phyloP scores from a whole-genome alignment of 2,329 filamentous ascomycete genomes.

The Pyrenophora tritici-repentis region DNA sequence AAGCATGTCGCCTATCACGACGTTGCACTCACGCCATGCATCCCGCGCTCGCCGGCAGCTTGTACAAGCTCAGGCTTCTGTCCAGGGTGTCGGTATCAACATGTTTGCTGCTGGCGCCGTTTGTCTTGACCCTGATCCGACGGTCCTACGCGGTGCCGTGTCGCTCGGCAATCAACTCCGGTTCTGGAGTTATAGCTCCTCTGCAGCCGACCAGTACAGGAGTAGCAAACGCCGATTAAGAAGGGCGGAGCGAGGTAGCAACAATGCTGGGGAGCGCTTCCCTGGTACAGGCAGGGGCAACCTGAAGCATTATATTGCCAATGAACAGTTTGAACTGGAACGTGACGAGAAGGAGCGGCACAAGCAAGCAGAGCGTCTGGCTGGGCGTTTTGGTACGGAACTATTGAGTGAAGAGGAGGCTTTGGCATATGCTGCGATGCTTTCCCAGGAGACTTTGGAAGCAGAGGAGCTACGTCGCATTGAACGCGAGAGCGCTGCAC shows the following conservation, averaged over 20 bases:
- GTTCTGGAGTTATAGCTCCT: conserved; percentile 94
- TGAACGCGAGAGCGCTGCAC: conserved; percentile 48
- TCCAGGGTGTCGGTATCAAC: conserved; percentile 71
- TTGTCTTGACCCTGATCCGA: conserved; percentile 84
- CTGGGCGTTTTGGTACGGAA: conserved; percentile 82
- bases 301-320: conserved; percentile 79
- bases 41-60: conserved; percentile 78
- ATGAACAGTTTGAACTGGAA: conserved; percentile 81
- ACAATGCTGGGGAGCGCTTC: conserved; percentile 63
- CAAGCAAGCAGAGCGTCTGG: conserved; percentile 72
- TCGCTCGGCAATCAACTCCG: conserved; percentile 85
- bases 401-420: conserved; percentile 68
- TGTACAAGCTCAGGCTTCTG: conserved; percentile 68
- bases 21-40: conserved; percentile 82
- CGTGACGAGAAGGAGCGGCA: conserved; percentile 69
- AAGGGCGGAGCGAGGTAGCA: conserved; percentile 68
- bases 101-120: conserved; percentile 84
- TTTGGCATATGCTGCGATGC: conserved; percentile 64
- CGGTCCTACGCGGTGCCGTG: conserved; percentile 81
- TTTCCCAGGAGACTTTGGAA: conserved; percentile 64
- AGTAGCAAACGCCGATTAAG: conserved; percentile 79
- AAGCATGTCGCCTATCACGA: conserved; percentile 75
- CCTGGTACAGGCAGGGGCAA: conserved; percentile 68
- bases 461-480: conserved; percentile 55
- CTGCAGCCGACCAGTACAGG: conserved; percentile 71